Base-by-base conservation (phyloP, 306 rosid genomes). In the Acacia melanoxylon region DNA sequence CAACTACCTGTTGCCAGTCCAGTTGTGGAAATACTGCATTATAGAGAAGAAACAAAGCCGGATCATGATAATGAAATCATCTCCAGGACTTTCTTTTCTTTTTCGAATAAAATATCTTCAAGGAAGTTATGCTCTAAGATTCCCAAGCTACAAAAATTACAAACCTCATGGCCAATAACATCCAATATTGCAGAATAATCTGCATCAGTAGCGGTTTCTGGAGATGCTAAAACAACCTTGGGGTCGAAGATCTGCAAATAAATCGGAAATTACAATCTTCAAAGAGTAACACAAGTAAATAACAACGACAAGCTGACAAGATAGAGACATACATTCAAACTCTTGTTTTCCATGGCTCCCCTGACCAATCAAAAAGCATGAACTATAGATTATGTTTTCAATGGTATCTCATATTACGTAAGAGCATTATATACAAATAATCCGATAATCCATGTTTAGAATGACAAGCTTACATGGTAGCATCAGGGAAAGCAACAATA, bases 311-410 rank as follows among this genome's bases (percentile, higher is more conserved):
- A 76, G 74, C 54, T 40, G 49, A 76, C 45, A 75, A 80, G 75
- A 75, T 74, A 81, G 76, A 74, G 69, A 54, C 84, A n/a, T 91
- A 95, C 98, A 84, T 95, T 95, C 89, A 95, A 91, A 88, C 98
- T 95, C 92, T 95, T 95, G 96, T 95, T 95, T 86, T 95, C 99
- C 99, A 95, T 95, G 67, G 99, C 99, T 83, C 99, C 99, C 98
- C 99, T 93, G 91, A 75, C 63, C 74, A 80, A 87, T 41, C 72
- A 85, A 81, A 81, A 82, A 89, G 67, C 42, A 85, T 80, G 31
- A 75, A 66, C 14, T 63, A 72, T 56, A 41, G 22, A 79, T 87
- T 45, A 87, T 61, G 31, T 70, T 37, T 68, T 75, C 79, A 27
- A 33, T 44, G 49, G 19, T 70, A 59, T 72, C 75, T 73, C 75